phyloP scores from a whole-genome alignment of 2,329 filamentous ascomycete species.

The Scedosporium dehoogii region DNA sequence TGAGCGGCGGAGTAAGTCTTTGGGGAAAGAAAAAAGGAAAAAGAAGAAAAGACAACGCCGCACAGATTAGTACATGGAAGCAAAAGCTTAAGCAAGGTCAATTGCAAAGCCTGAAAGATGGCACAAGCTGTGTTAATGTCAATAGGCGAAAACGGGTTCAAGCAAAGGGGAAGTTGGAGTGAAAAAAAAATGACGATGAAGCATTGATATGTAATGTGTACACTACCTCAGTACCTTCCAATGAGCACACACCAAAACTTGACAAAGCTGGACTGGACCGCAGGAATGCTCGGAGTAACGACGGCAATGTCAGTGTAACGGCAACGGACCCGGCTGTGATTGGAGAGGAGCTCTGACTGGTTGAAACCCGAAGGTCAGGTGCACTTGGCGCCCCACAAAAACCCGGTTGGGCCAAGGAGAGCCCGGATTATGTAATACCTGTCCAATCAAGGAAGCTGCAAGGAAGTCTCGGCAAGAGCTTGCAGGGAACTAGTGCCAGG shows the following conservation, averaged over 20 bases:
- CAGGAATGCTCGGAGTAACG: neutral
- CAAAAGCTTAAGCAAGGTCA: neutral
- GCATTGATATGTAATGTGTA: neutral
- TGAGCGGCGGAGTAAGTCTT: conserved; percentile 41
- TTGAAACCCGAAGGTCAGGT: neutral
- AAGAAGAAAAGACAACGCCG: conserved; percentile 7
- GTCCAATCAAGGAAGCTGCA: conserved; percentile 2
- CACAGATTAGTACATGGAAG: neutral
- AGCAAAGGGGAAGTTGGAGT: conserved; percentile 5
- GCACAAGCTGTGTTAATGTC: neutral
- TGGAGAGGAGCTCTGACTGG: neutral
- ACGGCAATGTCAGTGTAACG: conserved; percentile 5
- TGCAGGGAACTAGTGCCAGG: neutral
- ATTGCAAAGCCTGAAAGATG: neutral
- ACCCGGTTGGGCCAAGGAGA: neutral
- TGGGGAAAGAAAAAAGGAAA: conserved; percentile 11
- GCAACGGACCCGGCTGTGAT: neutral
- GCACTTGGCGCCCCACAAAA: neutral
- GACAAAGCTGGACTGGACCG: neutral
- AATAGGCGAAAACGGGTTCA: neutral
- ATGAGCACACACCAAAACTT: neutral
- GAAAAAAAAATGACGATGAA: conserved; percentile 19
- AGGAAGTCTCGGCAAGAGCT: conserved; percentile 1
- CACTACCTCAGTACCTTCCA: neutral
- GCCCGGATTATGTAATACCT: conserved; percentile 2